A percentile compares a stretch with the other conserved stretches of the same genome.
Evolutionary conservation across 139 green algal genomes (phyloP).

Genomic region (Tetradesmus lagerheimii): DNA sequence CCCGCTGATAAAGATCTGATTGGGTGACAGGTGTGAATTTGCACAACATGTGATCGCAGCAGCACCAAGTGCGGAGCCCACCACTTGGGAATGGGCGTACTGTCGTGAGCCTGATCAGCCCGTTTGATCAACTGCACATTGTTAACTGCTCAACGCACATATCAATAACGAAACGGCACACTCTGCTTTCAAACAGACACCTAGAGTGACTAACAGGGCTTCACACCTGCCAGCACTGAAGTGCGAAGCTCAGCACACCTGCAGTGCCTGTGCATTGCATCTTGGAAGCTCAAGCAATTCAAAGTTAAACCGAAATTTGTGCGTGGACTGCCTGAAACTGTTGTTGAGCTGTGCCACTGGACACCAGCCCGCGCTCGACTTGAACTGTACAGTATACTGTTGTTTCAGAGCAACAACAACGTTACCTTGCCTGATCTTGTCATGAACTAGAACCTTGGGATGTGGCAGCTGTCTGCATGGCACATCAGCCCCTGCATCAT

Average conservation of each 20-base stretch:
- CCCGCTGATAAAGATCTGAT: background rate
- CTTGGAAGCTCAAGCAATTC: background rate
- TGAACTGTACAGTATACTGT: background rate
- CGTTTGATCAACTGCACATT: background rate
- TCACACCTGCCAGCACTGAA: background rate
- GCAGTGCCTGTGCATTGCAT: background rate
- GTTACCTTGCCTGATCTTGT: background rate
- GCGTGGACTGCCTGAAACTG: background rate
- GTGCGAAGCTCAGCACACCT: background rate
- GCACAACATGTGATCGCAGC: background rate
- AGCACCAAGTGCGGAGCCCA: background rate
- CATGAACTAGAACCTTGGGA: background rate
- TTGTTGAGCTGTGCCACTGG: background rate
- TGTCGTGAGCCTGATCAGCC: background rate
- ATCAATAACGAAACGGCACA: background rate
- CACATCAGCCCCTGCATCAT: background rate
- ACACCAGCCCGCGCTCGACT: background rate
- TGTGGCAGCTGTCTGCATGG: background rate
- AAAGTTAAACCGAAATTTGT: background rate
- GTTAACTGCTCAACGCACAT: background rate
- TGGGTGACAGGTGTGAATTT: background rate
- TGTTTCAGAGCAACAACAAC: background rate
- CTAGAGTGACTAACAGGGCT: background rate
- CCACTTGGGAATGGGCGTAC: background rate
- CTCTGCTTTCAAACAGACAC: background rate